phyloP scores from a whole-genome alignment of 306 rosid genomes.

The Malus orientalis region DNA sequence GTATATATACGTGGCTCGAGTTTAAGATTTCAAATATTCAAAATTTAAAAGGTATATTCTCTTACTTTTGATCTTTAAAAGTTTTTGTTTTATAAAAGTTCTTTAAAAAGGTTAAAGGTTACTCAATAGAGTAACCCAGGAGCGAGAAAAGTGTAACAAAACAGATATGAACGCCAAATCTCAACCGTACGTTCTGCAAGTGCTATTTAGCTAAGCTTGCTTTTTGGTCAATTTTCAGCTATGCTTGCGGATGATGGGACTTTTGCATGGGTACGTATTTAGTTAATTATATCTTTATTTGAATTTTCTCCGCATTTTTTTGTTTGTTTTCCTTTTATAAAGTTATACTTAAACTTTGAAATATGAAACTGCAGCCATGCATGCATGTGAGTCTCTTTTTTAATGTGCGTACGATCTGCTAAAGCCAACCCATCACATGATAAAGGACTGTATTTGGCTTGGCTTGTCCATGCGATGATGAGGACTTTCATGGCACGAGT shows the following conservation, averaged over 20 bases:
- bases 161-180: background rate
- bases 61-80: background rate
- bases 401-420: background rate
- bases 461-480: background rate
- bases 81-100: background rate
- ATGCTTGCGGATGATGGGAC: background rate
- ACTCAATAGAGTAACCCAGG: background rate
- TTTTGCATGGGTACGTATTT: background rate
- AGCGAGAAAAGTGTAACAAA: background rate
- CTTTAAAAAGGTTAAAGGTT: background rate
- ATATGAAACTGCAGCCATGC: background rate
- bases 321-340: background rate
- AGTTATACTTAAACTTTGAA: background rate
- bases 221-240: background rate
- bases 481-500: rapidly evolving
- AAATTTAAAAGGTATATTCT: background rate
- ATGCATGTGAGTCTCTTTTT: background rate
- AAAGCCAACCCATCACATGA: background rate
- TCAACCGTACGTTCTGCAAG: background rate
- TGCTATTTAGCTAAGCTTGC: background rate
- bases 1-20: background rate
- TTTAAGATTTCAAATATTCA: background rate
- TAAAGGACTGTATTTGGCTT: background rate
- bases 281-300: background rate
- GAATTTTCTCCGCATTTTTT: background rate